These are phyloP conservation scores for Aureobasidium musti DNA, from an alignment of 2,329 filamentous ascomycete genomes.

Conservation along the genomic window DNA sequence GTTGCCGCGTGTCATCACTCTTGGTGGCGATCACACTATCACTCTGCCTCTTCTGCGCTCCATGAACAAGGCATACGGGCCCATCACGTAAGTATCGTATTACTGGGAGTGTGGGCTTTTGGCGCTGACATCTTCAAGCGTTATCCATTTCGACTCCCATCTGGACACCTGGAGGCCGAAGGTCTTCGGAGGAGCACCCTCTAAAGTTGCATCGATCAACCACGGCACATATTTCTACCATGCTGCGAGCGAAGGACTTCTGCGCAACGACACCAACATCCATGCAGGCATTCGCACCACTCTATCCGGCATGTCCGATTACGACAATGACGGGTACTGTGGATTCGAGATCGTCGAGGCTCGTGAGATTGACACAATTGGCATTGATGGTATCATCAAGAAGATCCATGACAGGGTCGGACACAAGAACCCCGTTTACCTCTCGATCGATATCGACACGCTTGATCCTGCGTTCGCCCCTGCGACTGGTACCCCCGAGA, in stretches of 20 bases:
- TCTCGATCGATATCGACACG: conserved; percentile 85
- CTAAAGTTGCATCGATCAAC: conserved; percentile 74
- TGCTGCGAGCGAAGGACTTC: conserved; percentile 73
- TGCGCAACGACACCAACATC: conserved; percentile 81
- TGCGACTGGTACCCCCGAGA: conserved; percentile 74
- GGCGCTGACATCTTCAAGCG: conserved; percentile 34
- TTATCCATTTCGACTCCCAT: conserved; percentile 65
- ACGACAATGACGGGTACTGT: conserved; percentile 82
- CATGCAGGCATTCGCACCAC: conserved; percentile 86
- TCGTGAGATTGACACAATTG: conserved; percentile 68
- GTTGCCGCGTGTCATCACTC: conserved; percentile 76
- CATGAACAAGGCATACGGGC: conserved; percentile 66
- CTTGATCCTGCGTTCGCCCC: conserved; percentile 81
- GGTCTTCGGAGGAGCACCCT: conserved; percentile 81
- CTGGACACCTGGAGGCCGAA: conserved; percentile 74
- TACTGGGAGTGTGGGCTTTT: not conserved
- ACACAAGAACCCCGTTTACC: conserved; percentile 70
- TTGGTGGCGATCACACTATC: conserved; percentile 66
- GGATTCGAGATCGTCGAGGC: conserved; percentile 82
- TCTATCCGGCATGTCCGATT: conserved; percentile 74
- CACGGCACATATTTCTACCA: conserved; percentile 91
- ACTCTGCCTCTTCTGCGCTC: conserved; percentile 57
- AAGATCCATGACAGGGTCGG: conserved; percentile 73
- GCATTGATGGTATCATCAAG: conserved; percentile 73
- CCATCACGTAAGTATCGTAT: conserved; percentile 50